These are phyloP conservation scores for Ilyonectria robusta DNA, from an alignment of 2,329 filamentous ascomycete species.

Conservation along the genomic window DNA sequence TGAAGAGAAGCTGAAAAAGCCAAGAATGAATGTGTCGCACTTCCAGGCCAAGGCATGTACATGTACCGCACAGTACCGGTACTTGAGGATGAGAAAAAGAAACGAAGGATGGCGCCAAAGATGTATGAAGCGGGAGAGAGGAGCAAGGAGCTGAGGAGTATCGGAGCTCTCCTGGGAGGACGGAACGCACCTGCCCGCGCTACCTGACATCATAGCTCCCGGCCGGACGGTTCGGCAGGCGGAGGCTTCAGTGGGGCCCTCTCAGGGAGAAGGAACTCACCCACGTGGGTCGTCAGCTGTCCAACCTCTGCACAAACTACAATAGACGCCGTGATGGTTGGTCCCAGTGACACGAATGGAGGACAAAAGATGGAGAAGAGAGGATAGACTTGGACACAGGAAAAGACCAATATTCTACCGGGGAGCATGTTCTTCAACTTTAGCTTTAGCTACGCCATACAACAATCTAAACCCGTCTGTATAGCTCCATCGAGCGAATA, in stretches of 20 bases:
- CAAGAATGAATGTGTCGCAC: not conserved
- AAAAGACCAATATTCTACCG: not conserved
- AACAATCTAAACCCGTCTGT: not conserved
- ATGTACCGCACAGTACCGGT: not conserved
- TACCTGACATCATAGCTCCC: slow-evolving; percentile 7
- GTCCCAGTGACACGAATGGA: not conserved
- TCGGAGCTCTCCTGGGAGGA: not conserved
- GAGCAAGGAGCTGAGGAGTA: not conserved
- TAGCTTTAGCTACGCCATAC: too few species aligned
- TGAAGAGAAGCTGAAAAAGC: not conserved
- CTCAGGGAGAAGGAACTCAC: slow-evolving; percentile 9
- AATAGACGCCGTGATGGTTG: not conserved
- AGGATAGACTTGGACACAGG: not conserved
- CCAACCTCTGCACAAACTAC: not conserved
- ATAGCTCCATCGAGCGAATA: not conserved
- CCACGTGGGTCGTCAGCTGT: slow-evolving; percentile 15
- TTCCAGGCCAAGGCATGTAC: not conserved
- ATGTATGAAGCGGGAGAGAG: not conserved
- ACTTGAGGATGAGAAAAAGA: not conserved
- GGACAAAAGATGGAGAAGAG: not conserved
- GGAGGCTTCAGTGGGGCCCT: slow-evolving; percentile 6
- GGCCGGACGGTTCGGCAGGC: slow-evolving; percentile 13
- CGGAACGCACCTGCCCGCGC: not conserved
- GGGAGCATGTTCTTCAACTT: too few species aligned
- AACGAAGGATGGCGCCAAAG: not conserved